Base-by-base conservation (phyloP, 768 basidiomycete species). In the Psilocybe subaeruginosa region DNA sequence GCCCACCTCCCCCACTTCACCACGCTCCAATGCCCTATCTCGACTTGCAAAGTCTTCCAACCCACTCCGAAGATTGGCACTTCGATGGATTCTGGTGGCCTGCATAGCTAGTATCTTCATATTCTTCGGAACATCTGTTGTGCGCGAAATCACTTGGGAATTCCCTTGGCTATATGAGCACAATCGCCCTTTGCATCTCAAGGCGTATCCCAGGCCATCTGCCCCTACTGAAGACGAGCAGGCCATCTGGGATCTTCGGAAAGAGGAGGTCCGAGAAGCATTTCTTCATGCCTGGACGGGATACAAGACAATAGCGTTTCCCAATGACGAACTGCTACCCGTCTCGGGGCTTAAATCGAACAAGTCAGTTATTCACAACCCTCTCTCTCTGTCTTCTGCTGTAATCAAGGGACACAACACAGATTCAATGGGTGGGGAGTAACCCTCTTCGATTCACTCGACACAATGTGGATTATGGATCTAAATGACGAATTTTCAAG, bases 391-490 rank as follows among this genome's bases (percentile, higher is more conserved):
- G 29, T 16, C 27, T 0, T 43, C 0, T 51, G 0, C 2, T 17
- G 47, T 17, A 23, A 2, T 0, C 14, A 7, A 8, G 43, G 30
- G 23, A 9, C 0, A 3, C 3, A 11, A 31, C 4, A 46, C n/a
- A 76, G 78, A 56, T 77, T 75, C 54, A 78, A 79, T 56, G 78
- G 77, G n/a, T 80, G 89, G 85, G 79, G 62, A 14, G 79, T 90
- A 8, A 86, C 89, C 4, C 74, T 93, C 47, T 78, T 92, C 55
- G 94, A 95, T 66, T 84, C 90, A 0, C 77, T 95, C 43, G 91
- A 93, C 68, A 91, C 91, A 2, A 85, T 96, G 79, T 85, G 88
- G 77, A 80, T 95, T 46, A 88, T 94, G 86, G 91, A 83, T 5
- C 76, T 94, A n/a, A 74, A 83, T 27, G 80, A 86, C 0, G 85